These are phyloP conservation scores for Phytophthora pini DNA, from an alignment of 352 stramenopile genomes.

Conservation along the genomic window DNA sequence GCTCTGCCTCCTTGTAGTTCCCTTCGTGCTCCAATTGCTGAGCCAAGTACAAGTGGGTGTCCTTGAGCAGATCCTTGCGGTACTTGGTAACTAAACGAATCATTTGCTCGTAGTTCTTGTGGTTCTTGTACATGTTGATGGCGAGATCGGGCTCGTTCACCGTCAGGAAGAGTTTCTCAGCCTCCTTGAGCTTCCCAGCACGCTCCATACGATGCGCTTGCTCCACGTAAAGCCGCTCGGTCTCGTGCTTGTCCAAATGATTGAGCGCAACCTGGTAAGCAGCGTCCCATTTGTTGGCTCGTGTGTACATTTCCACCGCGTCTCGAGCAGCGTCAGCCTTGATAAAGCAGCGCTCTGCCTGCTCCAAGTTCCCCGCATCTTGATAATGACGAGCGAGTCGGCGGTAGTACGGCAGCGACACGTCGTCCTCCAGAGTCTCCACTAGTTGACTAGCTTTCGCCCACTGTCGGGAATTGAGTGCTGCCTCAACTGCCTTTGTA, in stretches of 20 bases:
- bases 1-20: constrained; percentile 93
- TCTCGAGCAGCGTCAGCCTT: constrained; percentile 89
- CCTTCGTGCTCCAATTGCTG: constrained; percentile 94
- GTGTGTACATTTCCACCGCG: constrained; percentile 96
- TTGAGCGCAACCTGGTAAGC: constrained; percentile 93
- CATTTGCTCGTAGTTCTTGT: constrained; percentile 96
- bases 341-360: constrained; percentile 94
- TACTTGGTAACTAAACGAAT: constrained; percentile 94
- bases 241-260: constrained; percentile 94
- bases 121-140: constrained; percentile 98
- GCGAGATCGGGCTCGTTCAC: constrained; percentile 93
- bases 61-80: constrained; percentile 93
- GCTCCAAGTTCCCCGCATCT: constrained; percentile 80
- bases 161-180: constrained; percentile 94
- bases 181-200: constrained; percentile 92
- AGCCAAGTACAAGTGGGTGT: constrained; percentile 93
- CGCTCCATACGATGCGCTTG: constrained; percentile 93
- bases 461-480: constrained; percentile 94
- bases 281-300: constrained; percentile 92
- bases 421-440: constrained; percentile 90
- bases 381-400: constrained; percentile 92
- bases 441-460: constrained; percentile 93
- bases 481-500: constrained; percentile 93
- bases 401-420: constrained; percentile 91
- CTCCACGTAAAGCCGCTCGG: constrained; percentile 92